These are phyloP conservation scores for Cladosporium austrohemisphaericum DNA, from an alignment of 2,329 filamentous ascomycete species.

Conservation along the genomic window DNA sequence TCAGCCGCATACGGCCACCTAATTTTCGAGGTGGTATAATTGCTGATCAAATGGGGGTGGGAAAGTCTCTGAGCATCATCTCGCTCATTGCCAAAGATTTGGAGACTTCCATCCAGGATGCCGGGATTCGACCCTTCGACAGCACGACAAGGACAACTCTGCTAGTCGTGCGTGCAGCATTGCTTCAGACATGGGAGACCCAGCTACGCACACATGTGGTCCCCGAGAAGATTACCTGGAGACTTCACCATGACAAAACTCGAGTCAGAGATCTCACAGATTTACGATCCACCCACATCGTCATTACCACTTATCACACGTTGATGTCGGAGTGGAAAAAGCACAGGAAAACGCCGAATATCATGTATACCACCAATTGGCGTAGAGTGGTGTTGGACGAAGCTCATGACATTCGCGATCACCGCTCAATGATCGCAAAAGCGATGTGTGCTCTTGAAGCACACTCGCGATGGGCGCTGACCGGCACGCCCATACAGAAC, in stretches of 20 bases:
- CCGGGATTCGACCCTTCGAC: background rate
- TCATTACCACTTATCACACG: conserved; percentile 44
- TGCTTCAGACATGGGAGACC: background rate
- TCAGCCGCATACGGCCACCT: conserved; percentile 27
- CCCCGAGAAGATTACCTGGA: background rate
- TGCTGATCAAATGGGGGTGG: conserved; percentile 47
- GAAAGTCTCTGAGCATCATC: conserved; percentile 47
- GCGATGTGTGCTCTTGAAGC: conserved; percentile 3
- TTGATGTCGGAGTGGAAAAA: conserved; percentile 21
- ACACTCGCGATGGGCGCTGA: conserved; percentile 8
- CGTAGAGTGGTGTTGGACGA: background rate
- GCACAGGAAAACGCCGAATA: background rate
- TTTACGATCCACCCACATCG: conserved; percentile 32
- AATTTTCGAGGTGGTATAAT: conserved; percentile 45
- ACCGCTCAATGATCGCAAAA: background rate
- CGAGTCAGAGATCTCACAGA: background rate
- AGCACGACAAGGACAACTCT: background rate
- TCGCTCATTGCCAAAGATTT: conserved; percentile 38
- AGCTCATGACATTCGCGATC: conserved; percentile 11
- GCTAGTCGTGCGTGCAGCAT: background rate
- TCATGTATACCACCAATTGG: too few relatives aligned
- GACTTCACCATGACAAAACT: background rate
- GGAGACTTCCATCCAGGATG: too few relatives aligned
- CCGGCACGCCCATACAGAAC: conserved; percentile 14
- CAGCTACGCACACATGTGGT: background rate